Percentiles rank a stretch among this genome's conserved stretches.
phyloP scores from a whole-genome alignment of 2,329 filamentous ascomycete species.

The Aspergillus ustus region DNA sequence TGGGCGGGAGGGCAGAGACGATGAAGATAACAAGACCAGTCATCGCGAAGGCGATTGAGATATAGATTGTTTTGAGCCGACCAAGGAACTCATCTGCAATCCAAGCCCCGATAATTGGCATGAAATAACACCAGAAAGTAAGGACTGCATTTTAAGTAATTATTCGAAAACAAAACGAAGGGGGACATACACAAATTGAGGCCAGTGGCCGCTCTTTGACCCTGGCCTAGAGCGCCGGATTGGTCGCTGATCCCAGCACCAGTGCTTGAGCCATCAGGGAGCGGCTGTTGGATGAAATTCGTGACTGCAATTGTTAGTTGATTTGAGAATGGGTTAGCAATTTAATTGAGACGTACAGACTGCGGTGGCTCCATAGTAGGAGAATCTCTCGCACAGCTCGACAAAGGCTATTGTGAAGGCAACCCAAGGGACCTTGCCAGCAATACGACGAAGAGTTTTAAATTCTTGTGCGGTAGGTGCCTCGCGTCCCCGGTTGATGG shows the following conservation, averaged over 20 bases:
- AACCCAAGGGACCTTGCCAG: slow-evolving; percentile 60
- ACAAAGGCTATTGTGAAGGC: slow-evolving; percentile 74
- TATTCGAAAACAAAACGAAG: neutral
- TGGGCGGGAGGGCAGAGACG: slow-evolving; percentile 65
- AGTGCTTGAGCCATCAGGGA: slow-evolving; percentile 60
- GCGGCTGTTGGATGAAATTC: slow-evolving; percentile 65
- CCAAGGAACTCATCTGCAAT: slow-evolving; percentile 72
- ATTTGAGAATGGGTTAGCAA: slow-evolving; percentile 14
- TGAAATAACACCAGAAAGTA: slow-evolving; percentile 66
- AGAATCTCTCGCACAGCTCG: slow-evolving; percentile 77
- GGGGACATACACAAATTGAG: slow-evolving; percentile 48
- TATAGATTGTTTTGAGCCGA: slow-evolving; percentile 72
- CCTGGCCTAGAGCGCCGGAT: slow-evolving; percentile 63
- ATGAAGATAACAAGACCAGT: slow-evolving; percentile 71
- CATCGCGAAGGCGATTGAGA: slow-evolving; percentile 67
- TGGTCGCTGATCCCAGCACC: slow-evolving; percentile 47
- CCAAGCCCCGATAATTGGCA: slow-evolving; percentile 65
- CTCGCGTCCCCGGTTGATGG: slow-evolving; percentile 16
- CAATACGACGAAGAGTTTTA: slow-evolving; percentile 40
- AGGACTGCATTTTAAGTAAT: slow-evolving; percentile 47
- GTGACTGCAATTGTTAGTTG: slow-evolving; percentile 46
- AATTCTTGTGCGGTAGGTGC: slow-evolving; percentile 42
- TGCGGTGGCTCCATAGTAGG: slow-evolving; percentile 73
- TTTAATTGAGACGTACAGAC: slow-evolving; percentile 57
- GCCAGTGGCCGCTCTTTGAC: slow-evolving; percentile 61